Conservation (phyloP, 2,329 filamentous ascomycete genomes). For the Xylariaceae sp. region DNA sequence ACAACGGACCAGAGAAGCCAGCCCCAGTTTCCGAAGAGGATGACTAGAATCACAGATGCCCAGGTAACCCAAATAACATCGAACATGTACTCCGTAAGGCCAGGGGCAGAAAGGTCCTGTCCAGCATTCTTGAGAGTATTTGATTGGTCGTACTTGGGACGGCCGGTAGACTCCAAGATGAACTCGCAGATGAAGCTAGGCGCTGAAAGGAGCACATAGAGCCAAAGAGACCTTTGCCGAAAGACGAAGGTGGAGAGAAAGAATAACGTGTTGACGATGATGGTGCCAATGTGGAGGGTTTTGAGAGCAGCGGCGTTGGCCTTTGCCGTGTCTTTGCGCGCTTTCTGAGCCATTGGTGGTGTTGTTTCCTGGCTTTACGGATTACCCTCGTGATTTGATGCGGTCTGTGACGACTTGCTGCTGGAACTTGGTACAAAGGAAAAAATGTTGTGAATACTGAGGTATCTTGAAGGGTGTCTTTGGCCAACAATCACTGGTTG, state of each 20-base stretch:
- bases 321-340: slow-evolving; percentile 63
- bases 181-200: slow-evolving; percentile 78
- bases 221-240: slow-evolving; percentile 56
- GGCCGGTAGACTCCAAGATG: slow-evolving; percentile 77
- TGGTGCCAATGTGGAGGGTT: slow-evolving; percentile 73
- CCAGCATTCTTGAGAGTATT: slow-evolving; percentile 70
- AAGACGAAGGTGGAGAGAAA: slow-evolving; percentile 65
- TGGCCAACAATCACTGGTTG: neutral
- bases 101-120: slow-evolving; percentile 81
- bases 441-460: no score
- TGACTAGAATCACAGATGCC: slow-evolving; percentile 65
- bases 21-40: slow-evolving; percentile 74
- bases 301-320: slow-evolving; percentile 73
- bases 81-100: slow-evolving; percentile 97
- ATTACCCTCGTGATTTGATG: neutral
- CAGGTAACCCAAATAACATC: slow-evolving; percentile 95
- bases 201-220: slow-evolving; percentile 66
- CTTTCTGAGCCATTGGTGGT: slow-evolving; percentile 54
- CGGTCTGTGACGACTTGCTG: neutral
- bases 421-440: no score
- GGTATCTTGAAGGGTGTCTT: neutral
- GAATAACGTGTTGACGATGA: slow-evolving; percentile 68
- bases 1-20: slow-evolving; percentile 53
- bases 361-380: neutral
- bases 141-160: slow-evolving; percentile 64